These are phyloP conservation scores for Rhodotorula sp. DNA, from an alignment of 1,284 basidiomycete species.

Conservation along the genomic window DNA sequence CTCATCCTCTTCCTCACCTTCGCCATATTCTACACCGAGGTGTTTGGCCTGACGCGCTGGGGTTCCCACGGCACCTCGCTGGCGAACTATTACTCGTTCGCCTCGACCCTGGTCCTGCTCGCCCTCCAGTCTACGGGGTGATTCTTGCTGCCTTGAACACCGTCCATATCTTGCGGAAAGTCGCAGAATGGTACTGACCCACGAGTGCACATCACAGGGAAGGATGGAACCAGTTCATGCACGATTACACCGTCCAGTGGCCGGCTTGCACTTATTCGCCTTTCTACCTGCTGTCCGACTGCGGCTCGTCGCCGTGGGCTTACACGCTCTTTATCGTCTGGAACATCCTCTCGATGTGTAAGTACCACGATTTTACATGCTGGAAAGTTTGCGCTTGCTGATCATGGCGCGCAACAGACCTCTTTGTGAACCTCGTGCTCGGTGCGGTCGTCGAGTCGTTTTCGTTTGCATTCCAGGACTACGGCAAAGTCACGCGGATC, in stretches of 20 bases:
- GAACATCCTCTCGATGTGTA: conserved; percentile 87
- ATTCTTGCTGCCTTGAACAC: conserved; percentile 26
- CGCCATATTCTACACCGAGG: conserved; percentile 83
- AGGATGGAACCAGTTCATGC: conserved; percentile 92
- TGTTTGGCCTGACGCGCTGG: conserved; percentile 91
- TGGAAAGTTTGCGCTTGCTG: too few relatives aligned
- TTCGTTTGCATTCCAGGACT: conserved; percentile 62
- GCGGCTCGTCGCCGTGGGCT: conserved; percentile 81
- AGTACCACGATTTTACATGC: background rate
- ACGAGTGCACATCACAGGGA: conserved; percentile 57
- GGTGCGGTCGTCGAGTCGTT: conserved; percentile 83
- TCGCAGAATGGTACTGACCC: conserved; percentile 41
- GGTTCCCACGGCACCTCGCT: conserved; percentile 64
- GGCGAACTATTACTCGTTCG: conserved; percentile 75
- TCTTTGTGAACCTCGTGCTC: conserved; percentile 28
- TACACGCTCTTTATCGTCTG: conserved; percentile 89
- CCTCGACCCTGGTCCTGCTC: conserved; percentile 80
- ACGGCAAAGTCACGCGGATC: conserved; percentile 71
- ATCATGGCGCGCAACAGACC: conserved; percentile 7
- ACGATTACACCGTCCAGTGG: conserved; percentile 65
- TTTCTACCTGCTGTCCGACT: conserved; percentile 74
- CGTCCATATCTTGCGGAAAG: background rate
- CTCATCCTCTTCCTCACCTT: conserved; percentile 89
- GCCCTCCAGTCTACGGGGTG: conserved; percentile 57
- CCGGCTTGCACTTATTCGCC: conserved; percentile 61